phyloP scores from a whole-genome alignment of 768 basidiomycete species.

The Boletus rubescentipes region DNA sequence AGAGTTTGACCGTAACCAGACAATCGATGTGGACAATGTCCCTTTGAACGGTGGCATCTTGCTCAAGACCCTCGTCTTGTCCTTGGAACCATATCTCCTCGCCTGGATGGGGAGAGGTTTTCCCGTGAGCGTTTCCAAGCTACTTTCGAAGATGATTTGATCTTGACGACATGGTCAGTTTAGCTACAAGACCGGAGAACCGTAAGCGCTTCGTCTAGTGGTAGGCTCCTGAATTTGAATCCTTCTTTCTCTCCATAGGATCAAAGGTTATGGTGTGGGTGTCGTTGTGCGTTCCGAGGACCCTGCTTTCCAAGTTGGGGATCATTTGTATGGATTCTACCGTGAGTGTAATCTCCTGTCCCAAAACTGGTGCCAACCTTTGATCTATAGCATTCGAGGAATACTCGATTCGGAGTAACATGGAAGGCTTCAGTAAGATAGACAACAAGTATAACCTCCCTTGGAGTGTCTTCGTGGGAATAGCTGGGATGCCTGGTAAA shows the following conservation, averaged over 20 bases:
- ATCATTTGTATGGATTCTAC: constrained; percentile 26
- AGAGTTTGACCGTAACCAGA: constrained; percentile 42
- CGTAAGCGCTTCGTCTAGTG: background rate
- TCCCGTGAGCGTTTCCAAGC: background rate
- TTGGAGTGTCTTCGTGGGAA: too few species aligned
- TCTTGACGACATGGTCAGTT: constrained; percentile 13
- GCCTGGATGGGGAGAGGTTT: constrained; percentile 34
- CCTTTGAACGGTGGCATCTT: constrained; percentile 47
- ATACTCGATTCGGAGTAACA: too few species aligned
- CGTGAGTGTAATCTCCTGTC: background rate
- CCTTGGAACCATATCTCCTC: constrained; percentile 46
- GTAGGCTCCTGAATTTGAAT: background rate
- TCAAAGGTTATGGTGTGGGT: constrained; percentile 40
- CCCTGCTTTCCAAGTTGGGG: constrained; percentile 10
- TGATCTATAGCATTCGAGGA: too few species aligned
- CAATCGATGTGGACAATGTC: constrained; percentile 50
- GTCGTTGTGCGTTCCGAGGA: constrained; percentile 18
- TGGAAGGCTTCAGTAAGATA: too few species aligned
- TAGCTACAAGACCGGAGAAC: background rate
- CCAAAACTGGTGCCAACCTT: background rate
- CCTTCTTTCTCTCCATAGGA: background rate
- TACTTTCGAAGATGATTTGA: background rate
- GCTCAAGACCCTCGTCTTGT: constrained; percentile 48
- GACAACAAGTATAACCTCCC: too few species aligned
- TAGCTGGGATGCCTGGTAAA: background rate